Evolutionary conservation across 768 basidiomycete species (phyloP), one percentile per base, ranked within the genome.

Genomic region (Serendipita sp.): DNA sequence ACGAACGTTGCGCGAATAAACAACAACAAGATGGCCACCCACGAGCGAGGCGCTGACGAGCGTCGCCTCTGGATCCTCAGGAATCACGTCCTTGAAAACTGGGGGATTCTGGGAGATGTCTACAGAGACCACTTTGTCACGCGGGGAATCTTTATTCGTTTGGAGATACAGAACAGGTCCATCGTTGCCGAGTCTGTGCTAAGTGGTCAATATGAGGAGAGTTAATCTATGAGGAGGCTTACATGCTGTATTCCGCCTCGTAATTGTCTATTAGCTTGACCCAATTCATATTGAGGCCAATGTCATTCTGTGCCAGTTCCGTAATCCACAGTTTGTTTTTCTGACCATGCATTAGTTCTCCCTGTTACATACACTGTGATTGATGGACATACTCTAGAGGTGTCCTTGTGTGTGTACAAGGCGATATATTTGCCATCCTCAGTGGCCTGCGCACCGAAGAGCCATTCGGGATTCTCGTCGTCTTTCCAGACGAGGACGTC

Each of bases 261-360:
- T 83, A 91, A n/a, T 82, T 77, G 69, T 88, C 74, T 51, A 88
- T 73, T 38, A 92, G 67, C 73, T 87, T 88, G 67, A 78, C 77
- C 88, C 89, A 92, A 67, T 80, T 78, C 70, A 91, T 81, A 65
- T 86, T 77, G 62, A 76, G 77, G 7, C 81, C 83, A 30, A 89
- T 85, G 64, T 79, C 76, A 64, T 81, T 78, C 54, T 81, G 75
- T 53, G 80, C 70, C 5, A 89, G 76, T 68, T 89, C 83, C 4
- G 85, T 80, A 53, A 90, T 77, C 88, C 88, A 90, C 1, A 89
- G 71, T 8, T 84, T 71, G 70, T 88, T 86, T 82, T 83, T 84
- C 87, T 89, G 67, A 16, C 48, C 38, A 38, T 63, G 32, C 1
- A 16, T 63, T 30, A 64, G 48, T n/a, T 47, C 37, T 13, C 24